phyloP scores from a whole-genome alignment of 2,329 filamentous ascomycete genomes.

The Phaeophleospora eucalypticola region DNA sequence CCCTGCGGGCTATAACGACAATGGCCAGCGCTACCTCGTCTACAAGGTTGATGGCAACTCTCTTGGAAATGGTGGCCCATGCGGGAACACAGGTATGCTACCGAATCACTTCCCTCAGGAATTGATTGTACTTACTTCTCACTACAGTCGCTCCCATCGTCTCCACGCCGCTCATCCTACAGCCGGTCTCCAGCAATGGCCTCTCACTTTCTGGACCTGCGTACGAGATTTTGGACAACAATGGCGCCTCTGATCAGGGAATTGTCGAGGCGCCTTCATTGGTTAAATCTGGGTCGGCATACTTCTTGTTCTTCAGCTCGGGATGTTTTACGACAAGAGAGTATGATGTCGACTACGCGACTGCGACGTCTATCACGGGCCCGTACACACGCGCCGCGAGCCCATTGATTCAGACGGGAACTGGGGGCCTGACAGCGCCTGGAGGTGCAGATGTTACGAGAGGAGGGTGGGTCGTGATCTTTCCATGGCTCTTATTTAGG shows the following conservation, averaged over 20 bases:
- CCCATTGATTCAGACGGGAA: constrained; percentile 28
- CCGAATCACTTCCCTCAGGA: background rate
- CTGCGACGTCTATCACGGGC: constrained; percentile 26
- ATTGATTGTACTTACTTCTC: background rate
- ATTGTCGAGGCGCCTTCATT: constrained; percentile 33
- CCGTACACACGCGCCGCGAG: constrained; percentile 29
- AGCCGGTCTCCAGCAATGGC: constrained; percentile 31
- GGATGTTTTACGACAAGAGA: constrained; percentile 30
- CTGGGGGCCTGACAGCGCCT: constrained; percentile 28
- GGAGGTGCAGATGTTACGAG: constrained; percentile 31
- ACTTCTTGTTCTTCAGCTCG: constrained; percentile 37
- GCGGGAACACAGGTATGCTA: constrained; percentile 28
- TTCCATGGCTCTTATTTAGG: constrained; percentile 33
- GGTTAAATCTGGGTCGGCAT: constrained; percentile 24
- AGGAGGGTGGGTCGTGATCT: constrained; percentile 28
- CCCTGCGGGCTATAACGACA: constrained; percentile 30
- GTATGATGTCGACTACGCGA: constrained; percentile 35
- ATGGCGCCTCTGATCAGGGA: constrained; percentile 29
- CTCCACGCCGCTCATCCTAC: constrained; percentile 31
- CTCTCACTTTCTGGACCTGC: constrained; percentile 26
- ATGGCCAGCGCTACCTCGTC: constrained; percentile 30
- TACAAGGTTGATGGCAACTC: constrained; percentile 38
- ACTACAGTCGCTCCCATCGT: constrained; percentile 27
- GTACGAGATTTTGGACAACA: constrained; percentile 29
- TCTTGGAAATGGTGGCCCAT: constrained; percentile 26